Evolutionary conservation across 2,329 filamentous ascomycete genomes (phyloP).

Genomic region (Neonectria punicea): DNA sequence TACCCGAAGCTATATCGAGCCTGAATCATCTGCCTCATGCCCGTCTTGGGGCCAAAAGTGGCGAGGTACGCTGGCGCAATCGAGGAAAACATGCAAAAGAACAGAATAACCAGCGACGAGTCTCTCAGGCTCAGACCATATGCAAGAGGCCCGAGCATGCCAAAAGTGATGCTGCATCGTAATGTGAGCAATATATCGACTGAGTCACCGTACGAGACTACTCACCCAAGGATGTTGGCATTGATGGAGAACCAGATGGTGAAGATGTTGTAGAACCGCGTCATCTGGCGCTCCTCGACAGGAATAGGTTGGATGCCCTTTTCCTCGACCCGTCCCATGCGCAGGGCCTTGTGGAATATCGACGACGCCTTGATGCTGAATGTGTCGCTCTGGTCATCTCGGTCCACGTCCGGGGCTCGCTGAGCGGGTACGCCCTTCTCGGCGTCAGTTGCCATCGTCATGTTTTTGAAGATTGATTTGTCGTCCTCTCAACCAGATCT

Average conservation of each 20-base stretch:
- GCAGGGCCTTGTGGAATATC: constrained; percentile 47
- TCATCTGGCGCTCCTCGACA: constrained; percentile 53
- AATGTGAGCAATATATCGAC: constrained; percentile 6
- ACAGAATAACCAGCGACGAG: constrained; percentile 68
- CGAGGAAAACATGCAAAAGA: constrained; percentile 68
- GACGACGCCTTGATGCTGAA: constrained; percentile 42
- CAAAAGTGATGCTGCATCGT: constrained; percentile 65
- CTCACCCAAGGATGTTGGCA: constrained; percentile 58
- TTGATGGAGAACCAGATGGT: constrained; percentile 62
- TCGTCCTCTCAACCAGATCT: not conserved
- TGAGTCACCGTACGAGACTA: constrained; percentile 5
- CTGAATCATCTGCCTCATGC: constrained; percentile 73
- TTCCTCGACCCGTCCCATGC: constrained; percentile 54
- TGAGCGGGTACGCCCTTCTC: constrained; percentile 31
- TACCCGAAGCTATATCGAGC: constrained; percentile 72
- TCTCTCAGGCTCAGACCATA: constrained; percentile 67
- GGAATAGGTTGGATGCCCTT: constrained; percentile 57
- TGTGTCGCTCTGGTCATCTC: constrained; percentile 43
- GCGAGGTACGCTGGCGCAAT: constrained; percentile 66
- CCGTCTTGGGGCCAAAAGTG: constrained; percentile 69
- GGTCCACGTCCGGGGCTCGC: constrained; percentile 28
- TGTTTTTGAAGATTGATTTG: not conserved
- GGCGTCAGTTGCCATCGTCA: constrained; percentile 25
- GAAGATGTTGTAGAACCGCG: constrained; percentile 56
- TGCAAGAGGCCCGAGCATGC: constrained; percentile 67